Evolutionary conservation across 352 stramenopile species (phyloP).

Genomic region (Globisporangium abappressorium): DNA sequence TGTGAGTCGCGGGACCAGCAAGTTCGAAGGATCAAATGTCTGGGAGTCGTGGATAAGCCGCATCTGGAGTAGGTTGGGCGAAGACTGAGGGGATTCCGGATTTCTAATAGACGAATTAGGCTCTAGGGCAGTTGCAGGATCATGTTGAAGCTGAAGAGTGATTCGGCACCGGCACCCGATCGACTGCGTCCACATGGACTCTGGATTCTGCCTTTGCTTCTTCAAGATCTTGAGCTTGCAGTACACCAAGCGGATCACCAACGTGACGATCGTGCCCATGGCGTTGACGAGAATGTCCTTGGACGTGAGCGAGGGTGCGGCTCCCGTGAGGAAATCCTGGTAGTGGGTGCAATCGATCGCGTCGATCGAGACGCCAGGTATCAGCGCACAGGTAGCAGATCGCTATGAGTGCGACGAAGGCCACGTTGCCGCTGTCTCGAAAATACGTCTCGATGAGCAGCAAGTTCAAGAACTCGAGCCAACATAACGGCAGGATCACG

Average conservation of each 20-base stretch:
- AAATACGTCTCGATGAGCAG: slow-evolving; percentile 18
- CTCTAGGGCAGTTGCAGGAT: not conserved
- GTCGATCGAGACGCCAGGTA: not conserved
- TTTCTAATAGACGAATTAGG: not conserved
- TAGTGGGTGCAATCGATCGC: slow-evolving; percentile 2
- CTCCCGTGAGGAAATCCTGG: not conserved
- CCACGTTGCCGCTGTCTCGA: not conserved
- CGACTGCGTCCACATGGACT: slow-evolving; percentile 10
- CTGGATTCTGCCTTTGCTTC: not conserved
- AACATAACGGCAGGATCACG: slow-evolving; percentile 7
- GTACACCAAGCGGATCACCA: slow-evolving; percentile 13
- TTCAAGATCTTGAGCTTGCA: slow-evolving; percentile 6
- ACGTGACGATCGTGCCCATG: slow-evolving; percentile 13
- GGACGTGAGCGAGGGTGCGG: slow-evolving; percentile 1
- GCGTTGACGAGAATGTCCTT: slow-evolving; percentile 15
- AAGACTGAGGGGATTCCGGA: too few relatives aligned
- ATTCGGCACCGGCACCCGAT: slow-evolving; percentile 15
- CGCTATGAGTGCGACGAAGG: slow-evolving; percentile 2
- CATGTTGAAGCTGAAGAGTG: not conserved
- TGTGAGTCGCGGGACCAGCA: not conserved
- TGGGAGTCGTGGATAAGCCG: not conserved
- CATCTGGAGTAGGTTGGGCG: not conserved
- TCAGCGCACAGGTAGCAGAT: slow-evolving; percentile 7
- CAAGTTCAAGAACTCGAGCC: slow-evolving; percentile 15
- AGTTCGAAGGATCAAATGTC: slow-evolving; percentile 5